phyloP scores from a whole-genome alignment of 2,329 filamentous ascomycete species.

The Claviceps sp. region DNA sequence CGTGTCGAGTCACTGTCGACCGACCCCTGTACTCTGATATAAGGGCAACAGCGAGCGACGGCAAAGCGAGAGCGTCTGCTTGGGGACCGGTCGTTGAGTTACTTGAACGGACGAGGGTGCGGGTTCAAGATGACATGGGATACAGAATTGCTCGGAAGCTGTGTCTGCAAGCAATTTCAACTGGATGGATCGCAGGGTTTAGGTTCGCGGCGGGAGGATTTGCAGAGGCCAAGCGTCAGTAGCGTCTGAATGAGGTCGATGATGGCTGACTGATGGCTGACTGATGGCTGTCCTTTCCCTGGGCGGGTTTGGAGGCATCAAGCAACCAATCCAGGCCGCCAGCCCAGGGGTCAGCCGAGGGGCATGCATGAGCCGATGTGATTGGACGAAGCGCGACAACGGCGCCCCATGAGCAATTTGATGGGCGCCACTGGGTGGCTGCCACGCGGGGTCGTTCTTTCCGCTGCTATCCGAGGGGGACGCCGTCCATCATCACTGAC shows the following conservation, averaged over 20 bases:
- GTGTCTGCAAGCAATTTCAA: neutral
- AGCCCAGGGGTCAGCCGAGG: neutral
- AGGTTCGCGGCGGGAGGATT: neutral
- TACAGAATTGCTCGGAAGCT: neutral
- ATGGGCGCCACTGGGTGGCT: neutral
- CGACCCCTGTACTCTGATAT: neutral
- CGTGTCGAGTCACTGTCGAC: too few relatives aligned
- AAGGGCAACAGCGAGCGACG: neutral
- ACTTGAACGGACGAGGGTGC: neutral
- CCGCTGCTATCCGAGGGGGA: too few relatives aligned
- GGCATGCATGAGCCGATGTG: neutral
- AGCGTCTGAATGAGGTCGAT: slow-evolving; percentile 3
- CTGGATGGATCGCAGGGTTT: neutral
- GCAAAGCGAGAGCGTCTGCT: neutral
- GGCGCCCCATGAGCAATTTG: neutral
- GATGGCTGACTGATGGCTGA: slow-evolving; percentile 2
- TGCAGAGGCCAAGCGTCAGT: neutral
- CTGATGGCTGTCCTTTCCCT: too few relatives aligned
- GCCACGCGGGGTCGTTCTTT: neutral
- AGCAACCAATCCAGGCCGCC: too few relatives aligned
- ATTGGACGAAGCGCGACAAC: slow-evolving; percentile 1
- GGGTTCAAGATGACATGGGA: neutral
- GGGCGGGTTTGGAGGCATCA: too few relatives aligned
- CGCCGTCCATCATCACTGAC: too few relatives aligned
- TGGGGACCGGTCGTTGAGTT: neutral